Evolutionary conservation across 2,329 filamentous ascomycete genomes (phyloP).

Genomic region (Geosmithia morbida): DNA sequence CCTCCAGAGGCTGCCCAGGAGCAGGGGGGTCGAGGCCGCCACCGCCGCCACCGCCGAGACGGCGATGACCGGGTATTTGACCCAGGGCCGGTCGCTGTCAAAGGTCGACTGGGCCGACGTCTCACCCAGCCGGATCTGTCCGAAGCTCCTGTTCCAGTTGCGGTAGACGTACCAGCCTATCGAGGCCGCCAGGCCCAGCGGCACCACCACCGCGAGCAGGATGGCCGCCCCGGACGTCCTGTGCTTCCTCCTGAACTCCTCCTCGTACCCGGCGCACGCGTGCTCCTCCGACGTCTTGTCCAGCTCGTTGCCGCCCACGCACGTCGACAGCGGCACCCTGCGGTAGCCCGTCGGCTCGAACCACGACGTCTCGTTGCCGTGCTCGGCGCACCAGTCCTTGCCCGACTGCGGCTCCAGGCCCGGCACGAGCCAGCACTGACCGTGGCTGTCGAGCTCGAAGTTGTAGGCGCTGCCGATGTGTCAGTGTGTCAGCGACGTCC

Average conservation of each 20-base stretch:
- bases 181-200: slow-evolving; percentile 54
- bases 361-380: slow-evolving; percentile 63
- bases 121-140: slow-evolving; percentile 82
- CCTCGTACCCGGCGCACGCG: slow-evolving; percentile 63
- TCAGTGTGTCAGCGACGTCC: background rate
- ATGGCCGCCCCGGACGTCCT: slow-evolving; percentile 58
- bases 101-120: slow-evolving; percentile 27
- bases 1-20: slow-evolving; percentile 61
- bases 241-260: slow-evolving; percentile 62
- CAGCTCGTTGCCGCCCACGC: slow-evolving; percentile 57
- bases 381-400: slow-evolving; percentile 33
- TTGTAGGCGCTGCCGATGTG: slow-evolving; percentile 69
- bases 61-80: slow-evolving; percentile 70
- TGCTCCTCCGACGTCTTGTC: slow-evolving; percentile 46
- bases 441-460: slow-evolving; percentile 65
- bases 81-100: slow-evolving; percentile 59
- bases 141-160: slow-evolving; percentile 82
- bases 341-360: slow-evolving; percentile 81
- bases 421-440: slow-evolving; percentile 61
- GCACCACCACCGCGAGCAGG: slow-evolving; percentile 74
- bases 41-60: slow-evolving; percentile 50
- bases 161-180: slow-evolving; percentile 75
- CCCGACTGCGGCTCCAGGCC: slow-evolving; percentile 49
- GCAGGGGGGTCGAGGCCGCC: slow-evolving; percentile 49
- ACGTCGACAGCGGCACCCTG: slow-evolving; percentile 79